Evolutionary conservation across 2,329 filamentous ascomycete genomes (phyloP).

Genomic region (Penicillium digitatum): DNA sequence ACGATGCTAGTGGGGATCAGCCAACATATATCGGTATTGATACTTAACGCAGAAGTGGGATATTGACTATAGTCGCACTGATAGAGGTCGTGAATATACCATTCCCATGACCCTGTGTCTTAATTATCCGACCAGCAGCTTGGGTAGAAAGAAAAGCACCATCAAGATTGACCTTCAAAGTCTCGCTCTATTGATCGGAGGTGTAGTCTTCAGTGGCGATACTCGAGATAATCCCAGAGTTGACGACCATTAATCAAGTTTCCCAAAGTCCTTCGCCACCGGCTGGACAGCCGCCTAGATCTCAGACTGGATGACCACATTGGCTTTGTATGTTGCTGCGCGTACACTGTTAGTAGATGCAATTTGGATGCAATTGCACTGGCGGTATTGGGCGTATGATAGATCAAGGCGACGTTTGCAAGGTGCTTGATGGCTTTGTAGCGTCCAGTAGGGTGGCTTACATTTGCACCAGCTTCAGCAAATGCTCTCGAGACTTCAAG

Average conservation of each 20-base stretch:
- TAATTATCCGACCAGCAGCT: conserved; percentile 38
- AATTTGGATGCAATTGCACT: conserved; percentile 24
- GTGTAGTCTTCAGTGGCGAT: conserved; percentile 41
- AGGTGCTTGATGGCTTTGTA: background rate
- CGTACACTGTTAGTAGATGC: conserved; percentile 26
- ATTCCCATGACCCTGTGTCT: conserved; percentile 34
- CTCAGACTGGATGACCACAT: conserved; percentile 29
- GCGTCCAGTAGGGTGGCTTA: conserved; percentile 11
- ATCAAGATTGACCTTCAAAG: conserved; percentile 40
- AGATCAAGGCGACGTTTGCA: conserved; percentile 30
- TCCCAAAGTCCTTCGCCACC: conserved; percentile 41
- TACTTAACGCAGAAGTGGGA: conserved; percentile 18
- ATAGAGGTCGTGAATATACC: conserved; percentile 41
- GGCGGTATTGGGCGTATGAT: conserved; percentile 29
- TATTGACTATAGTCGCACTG: conserved; percentile 39
- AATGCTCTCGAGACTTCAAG: conserved; percentile 41
- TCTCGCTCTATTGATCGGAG: conserved; percentile 39
- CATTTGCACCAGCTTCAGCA: conserved; percentile 40
- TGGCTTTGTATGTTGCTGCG: conserved; percentile 34
- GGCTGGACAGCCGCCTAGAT: conserved; percentile 34
- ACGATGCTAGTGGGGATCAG: background rate
- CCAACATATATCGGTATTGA: background rate
- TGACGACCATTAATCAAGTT: conserved; percentile 47
- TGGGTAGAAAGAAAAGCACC: conserved; percentile 41
- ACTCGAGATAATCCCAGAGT: conserved; percentile 41